Conservation (phyloP, 2,329 filamentous ascomycete species). For the Pestalotiopsis sp. region DNA sequence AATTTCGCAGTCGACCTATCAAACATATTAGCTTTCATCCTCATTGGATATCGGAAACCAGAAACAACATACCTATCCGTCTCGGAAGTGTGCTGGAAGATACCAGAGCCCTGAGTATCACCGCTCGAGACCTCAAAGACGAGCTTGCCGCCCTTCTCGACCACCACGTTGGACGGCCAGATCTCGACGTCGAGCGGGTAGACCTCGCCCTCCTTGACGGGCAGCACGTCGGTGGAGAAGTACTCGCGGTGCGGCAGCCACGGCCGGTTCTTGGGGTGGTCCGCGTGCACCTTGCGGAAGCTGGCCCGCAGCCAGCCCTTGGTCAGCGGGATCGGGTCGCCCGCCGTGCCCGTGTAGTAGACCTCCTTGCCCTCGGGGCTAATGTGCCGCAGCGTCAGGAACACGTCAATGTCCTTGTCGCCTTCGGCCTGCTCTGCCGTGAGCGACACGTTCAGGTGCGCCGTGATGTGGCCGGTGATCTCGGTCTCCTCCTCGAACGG, state of each 20-base stretch:
- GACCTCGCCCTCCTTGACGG: constrained; percentile 55
- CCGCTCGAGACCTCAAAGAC: constrained; percentile 48
- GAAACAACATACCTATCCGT: constrained; percentile 37
- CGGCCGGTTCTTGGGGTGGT: constrained; percentile 51
- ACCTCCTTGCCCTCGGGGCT: constrained; percentile 57
- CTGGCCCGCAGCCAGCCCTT: constrained; percentile 67
- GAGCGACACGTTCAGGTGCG: constrained; percentile 66
- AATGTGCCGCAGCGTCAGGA: constrained; percentile 64
- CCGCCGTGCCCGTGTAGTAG: constrained; percentile 66
- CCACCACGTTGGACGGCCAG: constrained; percentile 65
- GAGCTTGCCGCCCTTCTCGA: constrained; percentile 48
- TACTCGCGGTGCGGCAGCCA: constrained; percentile 64
- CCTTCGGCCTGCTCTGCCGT: constrained; percentile 50
- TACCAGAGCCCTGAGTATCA: constrained; percentile 54
- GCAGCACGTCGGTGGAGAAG: constrained; percentile 54
- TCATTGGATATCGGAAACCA: too few relatives aligned
- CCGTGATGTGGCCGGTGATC: constrained; percentile 69
- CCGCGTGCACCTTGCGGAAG: constrained; percentile 54
- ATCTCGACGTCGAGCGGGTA: constrained; percentile 65
- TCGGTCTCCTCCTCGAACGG: constrained; percentile 67
- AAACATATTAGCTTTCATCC: not conserved
- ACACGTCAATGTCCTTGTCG: constrained; percentile 61
- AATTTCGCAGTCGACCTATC: constrained; percentile 40
- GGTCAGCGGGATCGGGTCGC: constrained; percentile 62
- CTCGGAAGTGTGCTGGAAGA: constrained; percentile 48